phyloP scores from a whole-genome alignment of 805 yeast genomes.

The Metschnikowia drakensbergensis region DNA sequence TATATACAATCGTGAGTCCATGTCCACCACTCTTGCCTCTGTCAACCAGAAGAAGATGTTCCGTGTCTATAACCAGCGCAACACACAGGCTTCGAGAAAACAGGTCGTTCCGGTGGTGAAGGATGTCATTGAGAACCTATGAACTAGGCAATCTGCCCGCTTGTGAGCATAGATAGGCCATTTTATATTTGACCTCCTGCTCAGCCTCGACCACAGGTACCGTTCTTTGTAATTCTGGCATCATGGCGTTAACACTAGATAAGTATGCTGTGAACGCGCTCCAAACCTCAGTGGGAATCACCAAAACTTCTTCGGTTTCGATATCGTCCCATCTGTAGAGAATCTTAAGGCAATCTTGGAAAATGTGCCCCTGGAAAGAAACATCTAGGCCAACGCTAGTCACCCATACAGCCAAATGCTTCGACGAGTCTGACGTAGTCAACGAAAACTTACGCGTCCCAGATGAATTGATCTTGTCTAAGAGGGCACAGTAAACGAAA shows the following conservation, averaged over 20 bases:
- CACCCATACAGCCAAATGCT: slow-evolving; percentile 32
- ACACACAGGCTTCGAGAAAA: slow-evolving; percentile 69
- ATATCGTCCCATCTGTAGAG: slow-evolving; percentile 19
- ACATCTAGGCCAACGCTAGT: slow-evolving; percentile 33
- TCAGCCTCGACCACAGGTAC: slow-evolving; percentile 13
- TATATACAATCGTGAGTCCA: slow-evolving; percentile 21
- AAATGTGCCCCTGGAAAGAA: slow-evolving; percentile 15
- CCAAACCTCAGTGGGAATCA: slow-evolving; percentile 11
- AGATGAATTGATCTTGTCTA: slow-evolving; percentile 39
- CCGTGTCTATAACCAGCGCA: slow-evolving; percentile 42
- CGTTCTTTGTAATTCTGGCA: slow-evolving; percentile 7
- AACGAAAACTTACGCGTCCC: slow-evolving; percentile 33
- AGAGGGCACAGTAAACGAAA: slow-evolving; percentile 20
- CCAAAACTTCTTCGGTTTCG: slow-evolving; percentile 9
- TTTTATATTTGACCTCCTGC: slow-evolving; percentile 13
- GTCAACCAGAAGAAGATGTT: slow-evolving; percentile 15
- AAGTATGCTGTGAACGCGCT: slow-evolving; percentile 8
- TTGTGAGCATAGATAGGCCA: slow-evolving; percentile 24
- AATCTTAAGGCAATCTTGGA: slow-evolving; percentile 28
- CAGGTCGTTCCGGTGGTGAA: slow-evolving; percentile 72
- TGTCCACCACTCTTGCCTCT: slow-evolving; percentile 14
- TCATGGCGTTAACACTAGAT: slow-evolving; percentile 3
- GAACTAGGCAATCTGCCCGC: not conserved
- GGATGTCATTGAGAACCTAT: slow-evolving; percentile 23
- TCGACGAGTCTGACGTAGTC: slow-evolving; percentile 12